Percentiles rank a stretch among this genome's conserved stretches.
phyloP scores from a whole-genome alignment of 2,329 filamentous ascomycete genomes.

The Clonostachys chloroleuca region DNA sequence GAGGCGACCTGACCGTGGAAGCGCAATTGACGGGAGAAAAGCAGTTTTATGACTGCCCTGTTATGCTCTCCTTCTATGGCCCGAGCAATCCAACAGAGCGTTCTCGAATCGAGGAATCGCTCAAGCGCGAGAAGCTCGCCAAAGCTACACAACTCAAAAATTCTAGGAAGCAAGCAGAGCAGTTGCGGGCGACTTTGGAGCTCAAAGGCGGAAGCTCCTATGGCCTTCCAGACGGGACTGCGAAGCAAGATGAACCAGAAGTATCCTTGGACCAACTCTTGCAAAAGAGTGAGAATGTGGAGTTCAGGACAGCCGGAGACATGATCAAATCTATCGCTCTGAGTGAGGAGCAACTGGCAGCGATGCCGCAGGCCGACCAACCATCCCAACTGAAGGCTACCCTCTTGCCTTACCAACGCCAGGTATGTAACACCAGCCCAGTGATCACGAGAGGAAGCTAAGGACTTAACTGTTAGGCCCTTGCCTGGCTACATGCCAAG shows the following conservation, averaged over 20 bases:
- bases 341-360: conserved; percentile 64
- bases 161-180: conserved; percentile 48
- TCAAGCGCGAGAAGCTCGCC: conserved; percentile 64
- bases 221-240: conserved; percentile 8
- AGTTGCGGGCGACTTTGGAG: conserved; percentile 38
- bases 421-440: conserved; percentile 25
- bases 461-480: conserved; percentile 43
- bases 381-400: conserved; percentile 60
- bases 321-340: conserved; percentile 67
- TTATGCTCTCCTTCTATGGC: conserved; percentile 67
- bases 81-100: conserved; percentile 50
- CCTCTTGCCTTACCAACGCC: conserved; percentile 75
- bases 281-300: conserved; percentile 60
- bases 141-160: conserved; percentile 50
- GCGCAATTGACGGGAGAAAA: conserved; percentile 65
- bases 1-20: conserved; percentile 59
- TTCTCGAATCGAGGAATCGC: conserved; percentile 49
- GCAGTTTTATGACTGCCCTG: conserved; percentile 65
- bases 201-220: conserved; percentile 29
- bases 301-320: conserved; percentile 59
- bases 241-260: conserved; percentile 8
- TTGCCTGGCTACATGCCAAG: conserved; percentile 77
- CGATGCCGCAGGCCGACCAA: conserved; percentile 69
- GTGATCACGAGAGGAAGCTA: neutral
- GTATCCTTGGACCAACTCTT: conserved; percentile 60